These are phyloP conservation scores for Xerophyta viscosa DNA, from an alignment of 106 monocot species.

Conservation along the genomic window DNA sequence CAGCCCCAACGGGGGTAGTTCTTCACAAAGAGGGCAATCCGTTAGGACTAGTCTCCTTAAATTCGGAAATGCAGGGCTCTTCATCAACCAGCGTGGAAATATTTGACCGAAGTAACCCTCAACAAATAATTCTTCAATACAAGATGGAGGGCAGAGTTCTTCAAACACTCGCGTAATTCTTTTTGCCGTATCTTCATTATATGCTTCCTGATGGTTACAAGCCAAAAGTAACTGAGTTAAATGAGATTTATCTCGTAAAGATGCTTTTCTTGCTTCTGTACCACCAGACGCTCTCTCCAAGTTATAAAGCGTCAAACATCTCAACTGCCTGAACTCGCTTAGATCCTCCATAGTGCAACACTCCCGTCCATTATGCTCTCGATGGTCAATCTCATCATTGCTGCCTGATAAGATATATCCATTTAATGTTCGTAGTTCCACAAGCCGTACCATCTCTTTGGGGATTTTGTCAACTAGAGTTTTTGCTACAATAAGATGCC, in stretches of 20 bases:
- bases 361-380: background rate
- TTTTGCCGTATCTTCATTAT: background rate
- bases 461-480: conserved; percentile 13
- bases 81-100: conserved; percentile 9
- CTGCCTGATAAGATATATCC: conserved; percentile 2
- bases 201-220: background rate
- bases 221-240: background rate
- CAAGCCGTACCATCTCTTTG: conserved; percentile 14
- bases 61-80: background rate
- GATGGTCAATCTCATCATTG: too few species aligned
- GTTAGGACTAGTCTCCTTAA: background rate
- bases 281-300: conserved; percentile 9
- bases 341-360: conserved; percentile 13
- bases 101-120: conserved; percentile 7
- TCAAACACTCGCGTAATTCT: conserved; percentile 11
- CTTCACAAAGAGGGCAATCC: conserved; percentile 1
- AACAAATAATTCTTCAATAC: conserved; percentile 1
- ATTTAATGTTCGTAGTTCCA: conserved; percentile 5
- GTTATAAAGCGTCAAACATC: background rate
- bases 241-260: background rate
- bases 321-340: background rate
- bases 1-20: conserved; percentile 17
- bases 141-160: conserved; percentile 13
- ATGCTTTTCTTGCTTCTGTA: background rate
- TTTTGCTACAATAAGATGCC: conserved; percentile 6